Conservation (phyloP, 768 basidiomycete genomes). For the Austroboletus festivus region DNA sequence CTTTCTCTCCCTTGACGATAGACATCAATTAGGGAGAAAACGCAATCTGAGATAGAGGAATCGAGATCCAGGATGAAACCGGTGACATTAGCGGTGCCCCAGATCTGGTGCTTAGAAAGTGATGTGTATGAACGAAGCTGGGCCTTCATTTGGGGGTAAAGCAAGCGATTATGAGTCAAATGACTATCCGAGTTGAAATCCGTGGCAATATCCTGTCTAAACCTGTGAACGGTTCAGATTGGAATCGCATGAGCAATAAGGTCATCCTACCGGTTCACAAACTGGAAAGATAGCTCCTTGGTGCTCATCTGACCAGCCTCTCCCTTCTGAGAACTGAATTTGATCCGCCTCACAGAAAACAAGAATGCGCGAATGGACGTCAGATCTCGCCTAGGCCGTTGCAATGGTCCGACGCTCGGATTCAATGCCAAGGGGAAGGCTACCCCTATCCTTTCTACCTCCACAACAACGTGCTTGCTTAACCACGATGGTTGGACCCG, state of each 20-base stretch:
- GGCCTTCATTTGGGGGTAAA: slow-evolving; percentile 81
- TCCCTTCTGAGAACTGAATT: slow-evolving; percentile 69
- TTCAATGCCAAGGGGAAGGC: slow-evolving; percentile 81
- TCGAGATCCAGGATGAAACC: slow-evolving; percentile 87
- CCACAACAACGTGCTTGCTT: slow-evolving; percentile 52
- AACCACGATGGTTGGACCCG: slow-evolving; percentile 47
- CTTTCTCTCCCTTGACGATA: slow-evolving; percentile 80
- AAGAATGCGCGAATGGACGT: slow-evolving; percentile 74
- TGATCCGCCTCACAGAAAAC: slow-evolving; percentile 73
- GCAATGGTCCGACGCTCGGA: slow-evolving; percentile 50
- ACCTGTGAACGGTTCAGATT: slow-evolving; percentile 44
- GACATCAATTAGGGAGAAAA: slow-evolving; percentile 82
- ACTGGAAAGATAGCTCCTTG: slow-evolving; percentile 77
- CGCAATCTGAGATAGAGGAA: slow-evolving; percentile 70
- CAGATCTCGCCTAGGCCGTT: slow-evolving; percentile 37
- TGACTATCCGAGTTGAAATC: slow-evolving; percentile 75
- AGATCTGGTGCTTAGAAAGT: slow-evolving; percentile 48
- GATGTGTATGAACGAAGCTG: slow-evolving; percentile 59
- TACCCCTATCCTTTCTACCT: slow-evolving; percentile 71
- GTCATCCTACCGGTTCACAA: slow-evolving; percentile 62
- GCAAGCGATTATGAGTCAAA: slow-evolving; percentile 62
- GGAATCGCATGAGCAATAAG: background rate
- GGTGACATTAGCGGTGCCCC: slow-evolving; percentile 67
- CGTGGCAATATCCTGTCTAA: slow-evolving; percentile 65
- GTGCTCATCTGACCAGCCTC: slow-evolving; percentile 78